Conservation (phyloP, 179 eudicot genomes). For the Beta macrorhiza region DNA sequence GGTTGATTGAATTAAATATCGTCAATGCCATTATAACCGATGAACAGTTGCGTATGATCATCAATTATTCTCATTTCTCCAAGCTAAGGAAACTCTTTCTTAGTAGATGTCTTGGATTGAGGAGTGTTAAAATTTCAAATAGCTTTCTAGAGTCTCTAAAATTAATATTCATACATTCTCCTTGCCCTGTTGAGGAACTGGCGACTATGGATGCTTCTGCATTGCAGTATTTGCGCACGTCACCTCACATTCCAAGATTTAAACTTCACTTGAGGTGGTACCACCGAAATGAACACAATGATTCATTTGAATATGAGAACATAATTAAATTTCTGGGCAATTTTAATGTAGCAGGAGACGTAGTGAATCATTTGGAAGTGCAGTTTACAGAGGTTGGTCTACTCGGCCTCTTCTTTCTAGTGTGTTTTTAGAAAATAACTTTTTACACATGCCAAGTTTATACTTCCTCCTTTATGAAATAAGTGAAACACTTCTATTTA, state of each 20-base stretch:
- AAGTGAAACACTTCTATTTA: too few species aligned
- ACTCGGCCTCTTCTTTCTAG: background rate
- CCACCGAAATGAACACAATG: background rate
- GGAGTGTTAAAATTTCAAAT: background rate
- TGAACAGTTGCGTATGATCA: background rate
- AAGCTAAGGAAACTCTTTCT: background rate
- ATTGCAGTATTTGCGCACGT: background rate
- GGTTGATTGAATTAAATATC: background rate
- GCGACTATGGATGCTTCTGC: background rate
- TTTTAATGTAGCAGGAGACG: background rate
- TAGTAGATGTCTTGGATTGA: background rate
- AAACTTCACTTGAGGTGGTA: background rate
- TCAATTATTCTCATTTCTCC: background rate
- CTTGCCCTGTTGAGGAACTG: background rate
- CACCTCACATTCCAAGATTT: background rate
- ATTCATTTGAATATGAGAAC: background rate
- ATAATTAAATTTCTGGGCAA: background rate
- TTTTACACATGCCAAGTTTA: too few species aligned
- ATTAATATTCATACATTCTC: background rate
- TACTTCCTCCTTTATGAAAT: too few species aligned
- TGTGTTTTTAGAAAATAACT: too few species aligned
- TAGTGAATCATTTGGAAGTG: background rate
- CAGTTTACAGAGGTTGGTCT: background rate
- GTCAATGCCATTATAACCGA: background rate
- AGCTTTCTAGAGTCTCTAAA: background rate